Conservation (phyloP, 805 yeast species). For the Tanozyma kutaoensis region DNA sequence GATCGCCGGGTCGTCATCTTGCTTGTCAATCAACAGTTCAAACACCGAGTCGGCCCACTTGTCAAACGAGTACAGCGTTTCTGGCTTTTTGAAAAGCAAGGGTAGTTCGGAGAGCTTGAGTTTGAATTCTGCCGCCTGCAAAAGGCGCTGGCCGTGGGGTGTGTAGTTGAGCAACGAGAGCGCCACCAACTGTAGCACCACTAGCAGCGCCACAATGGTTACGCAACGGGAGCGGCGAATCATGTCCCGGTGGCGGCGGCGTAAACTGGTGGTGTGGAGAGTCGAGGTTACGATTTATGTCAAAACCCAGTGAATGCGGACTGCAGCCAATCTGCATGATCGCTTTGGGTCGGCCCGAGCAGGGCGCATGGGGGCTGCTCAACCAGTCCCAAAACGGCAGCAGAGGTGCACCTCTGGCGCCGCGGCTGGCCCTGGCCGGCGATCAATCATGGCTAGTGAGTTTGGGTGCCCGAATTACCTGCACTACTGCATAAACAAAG, state of each 20-base stretch:
- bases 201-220: slow-evolving; percentile 1
- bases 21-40: no score
- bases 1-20: no score
- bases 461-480: no score
- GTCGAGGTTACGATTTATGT: no score
- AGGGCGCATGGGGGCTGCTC: slow-evolving; percentile 1
- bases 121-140: not conserved
- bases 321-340: not conserved
- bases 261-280: no score
- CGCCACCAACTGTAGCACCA: slow-evolving; percentile 1
- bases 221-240: slow-evolving; percentile 4
- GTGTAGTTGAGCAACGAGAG: slow-evolving; percentile 1
- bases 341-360: slow-evolving; percentile 1
- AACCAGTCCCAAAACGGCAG: not conserved
- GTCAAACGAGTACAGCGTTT: slow-evolving; percentile 2
- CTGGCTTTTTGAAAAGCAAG: slow-evolving; percentile 1
- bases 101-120: slow-evolving; percentile 1
- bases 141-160: not conserved
- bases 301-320: not conserved
- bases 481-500: no score
- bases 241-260: no score
- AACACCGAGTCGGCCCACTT: slow-evolving; percentile 3
- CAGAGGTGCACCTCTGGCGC: not conserved
- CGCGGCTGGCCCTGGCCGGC: not conserved
- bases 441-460: no score